These are phyloP conservation scores for Pyrenula massariospora DNA, from an alignment of 495 filamentous ascomycete species.

Conservation along the genomic window DNA sequence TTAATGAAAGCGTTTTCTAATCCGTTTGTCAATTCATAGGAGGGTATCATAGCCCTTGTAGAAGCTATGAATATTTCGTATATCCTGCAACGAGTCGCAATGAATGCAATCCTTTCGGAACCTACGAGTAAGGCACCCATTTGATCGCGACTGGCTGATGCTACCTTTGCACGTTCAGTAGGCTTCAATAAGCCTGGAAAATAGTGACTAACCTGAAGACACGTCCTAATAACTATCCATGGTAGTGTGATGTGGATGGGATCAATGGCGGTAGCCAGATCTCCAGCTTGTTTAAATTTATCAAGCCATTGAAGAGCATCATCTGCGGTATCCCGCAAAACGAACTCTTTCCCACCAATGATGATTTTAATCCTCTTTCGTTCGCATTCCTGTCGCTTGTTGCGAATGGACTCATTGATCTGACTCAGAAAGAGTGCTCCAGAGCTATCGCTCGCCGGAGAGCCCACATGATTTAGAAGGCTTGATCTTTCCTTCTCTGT, in stretches of 20 bases:
- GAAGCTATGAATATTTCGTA: background rate
- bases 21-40: background rate
- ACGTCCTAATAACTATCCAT: background rate
- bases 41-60: too few relatives aligned
- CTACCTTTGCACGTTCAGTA: background rate
- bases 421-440: background rate
- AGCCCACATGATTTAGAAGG: background rate
- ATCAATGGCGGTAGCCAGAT: background rate
- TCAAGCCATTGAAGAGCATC: background rate
- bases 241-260: background rate
- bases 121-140: background rate
- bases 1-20: background rate
- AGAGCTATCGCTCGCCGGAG: background rate
- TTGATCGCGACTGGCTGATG: background rate
- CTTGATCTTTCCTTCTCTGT: background rate
- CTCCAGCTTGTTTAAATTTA: background rate
- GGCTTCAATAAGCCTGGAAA: background rate
- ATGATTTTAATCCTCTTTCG: background rate
- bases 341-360: background rate
- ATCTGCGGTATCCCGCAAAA: background rate
- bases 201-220: background rate
- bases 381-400: background rate
- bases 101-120: background rate
- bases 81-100: background rate
- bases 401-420: background rate